Percentiles rank a stretch among this genome's conserved stretches.
Conservation (phyloP, 1,284 basidiomycete species). For the Boletus sp. region DNA sequence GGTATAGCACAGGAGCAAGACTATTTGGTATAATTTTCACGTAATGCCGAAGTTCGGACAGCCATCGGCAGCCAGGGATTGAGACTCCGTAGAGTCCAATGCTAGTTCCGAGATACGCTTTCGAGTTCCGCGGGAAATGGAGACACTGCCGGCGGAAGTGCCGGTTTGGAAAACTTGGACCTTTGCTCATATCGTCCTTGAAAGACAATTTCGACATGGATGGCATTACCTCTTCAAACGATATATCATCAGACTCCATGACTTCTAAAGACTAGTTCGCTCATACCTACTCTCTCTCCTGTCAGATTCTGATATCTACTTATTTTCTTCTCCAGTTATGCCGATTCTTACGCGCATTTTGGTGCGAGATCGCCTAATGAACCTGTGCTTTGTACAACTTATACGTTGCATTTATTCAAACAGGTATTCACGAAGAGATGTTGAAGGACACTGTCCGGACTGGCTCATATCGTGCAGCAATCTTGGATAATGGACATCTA, state of each 20-base stretch:
- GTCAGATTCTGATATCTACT: constrained; percentile 32
- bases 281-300: constrained; percentile 29
- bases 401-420: constrained; percentile 6
- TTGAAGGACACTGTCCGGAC: constrained; percentile 97
- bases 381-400: constrained; percentile 4
- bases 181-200: constrained; percentile 11
- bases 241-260: constrained; percentile 45
- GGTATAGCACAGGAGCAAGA: background rate
- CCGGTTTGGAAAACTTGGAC: background rate
- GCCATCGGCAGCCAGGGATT: too few relatives aligned
- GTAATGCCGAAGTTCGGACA: too few relatives aligned
- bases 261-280: constrained; percentile 81
- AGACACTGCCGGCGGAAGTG: background rate
- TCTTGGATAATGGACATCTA: constrained; percentile 91
- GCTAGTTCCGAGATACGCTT: background rate
- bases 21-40: too few relatives aligned
- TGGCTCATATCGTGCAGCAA: constrained; percentile 90
- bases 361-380: constrained; percentile 47
- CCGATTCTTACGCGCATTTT: constrained; percentile 92
- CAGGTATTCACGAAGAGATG: constrained; percentile 99
- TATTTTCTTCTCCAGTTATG: constrained; percentile 57
- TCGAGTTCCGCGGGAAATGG: constrained; percentile 2
- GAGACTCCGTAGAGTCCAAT: background rate
- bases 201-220: constrained; percentile 38
- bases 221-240: constrained; percentile 40